Conservation (phyloP, 768 basidiomycete genomes). For the Boletus tylopilopsis region DNA sequence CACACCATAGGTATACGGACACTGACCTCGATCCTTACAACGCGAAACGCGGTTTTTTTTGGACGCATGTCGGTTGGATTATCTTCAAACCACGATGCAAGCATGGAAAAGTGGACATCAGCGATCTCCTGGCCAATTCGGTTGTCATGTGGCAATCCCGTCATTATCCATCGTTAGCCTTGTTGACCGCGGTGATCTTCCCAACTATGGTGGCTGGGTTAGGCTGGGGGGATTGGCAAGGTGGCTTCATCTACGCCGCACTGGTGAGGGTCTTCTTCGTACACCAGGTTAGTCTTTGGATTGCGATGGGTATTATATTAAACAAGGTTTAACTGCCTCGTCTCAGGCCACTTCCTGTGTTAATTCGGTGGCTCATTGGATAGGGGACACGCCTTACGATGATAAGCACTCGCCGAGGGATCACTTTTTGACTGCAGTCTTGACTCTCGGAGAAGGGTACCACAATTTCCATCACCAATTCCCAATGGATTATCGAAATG, state of each 20-base stretch:
- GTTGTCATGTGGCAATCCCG: constrained; percentile 1
- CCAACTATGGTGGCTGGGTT: neutral
- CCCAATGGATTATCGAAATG: neutral
- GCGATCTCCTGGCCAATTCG: neutral
- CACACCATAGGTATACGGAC: constrained; percentile 7
- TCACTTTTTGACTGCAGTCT: neutral
- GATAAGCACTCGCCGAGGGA: neutral
- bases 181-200: neutral
- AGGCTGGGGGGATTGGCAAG: constrained; percentile 7
- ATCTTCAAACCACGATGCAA: constrained; percentile 2
- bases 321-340: neutral
- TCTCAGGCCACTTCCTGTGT: constrained; percentile 1
- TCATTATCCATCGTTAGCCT: neutral
- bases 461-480: constrained; percentile 7
- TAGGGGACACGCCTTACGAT: constrained; percentile 2
- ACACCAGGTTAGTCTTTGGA: constrained; percentile 1
- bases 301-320: too few species aligned
- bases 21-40: constrained; percentile 7
- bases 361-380: constrained; percentile 1
- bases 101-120: constrained; percentile 2
- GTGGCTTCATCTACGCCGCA: constrained; percentile 1
- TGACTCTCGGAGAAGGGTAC: constrained; percentile 3
- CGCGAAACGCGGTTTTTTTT: neutral
- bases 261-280: constrained; percentile 1
- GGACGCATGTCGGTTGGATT: neutral